A percentile compares a stretch with the other conserved stretches of the same genome.
phyloP scores from a whole-genome alignment of 495 filamentous ascomycete genomes.

The Talaromyces liani region DNA sequence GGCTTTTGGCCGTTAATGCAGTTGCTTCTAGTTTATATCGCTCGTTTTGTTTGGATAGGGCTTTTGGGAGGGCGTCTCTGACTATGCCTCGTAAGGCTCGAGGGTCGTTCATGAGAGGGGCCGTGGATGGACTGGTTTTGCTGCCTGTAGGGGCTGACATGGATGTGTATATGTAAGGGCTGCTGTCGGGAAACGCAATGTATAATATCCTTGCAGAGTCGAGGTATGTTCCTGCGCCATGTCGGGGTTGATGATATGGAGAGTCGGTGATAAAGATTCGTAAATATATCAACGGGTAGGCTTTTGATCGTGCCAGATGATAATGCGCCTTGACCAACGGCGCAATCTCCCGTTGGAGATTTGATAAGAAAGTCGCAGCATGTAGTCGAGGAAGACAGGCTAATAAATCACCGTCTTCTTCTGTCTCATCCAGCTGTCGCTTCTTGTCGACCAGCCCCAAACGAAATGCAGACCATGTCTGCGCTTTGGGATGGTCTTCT shows the following conservation, averaged over 20 bases:
- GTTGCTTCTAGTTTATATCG: constrained; percentile 61
- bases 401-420: constrained; percentile 28
- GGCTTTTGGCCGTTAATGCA: constrained; percentile 56
- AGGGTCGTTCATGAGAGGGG: constrained; percentile 37
- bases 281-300: constrained; percentile 59
- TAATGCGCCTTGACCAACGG: constrained; percentile 77
- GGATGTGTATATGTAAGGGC: constrained; percentile 68
- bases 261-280: constrained; percentile 69
- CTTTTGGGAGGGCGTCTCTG: constrained; percentile 68
- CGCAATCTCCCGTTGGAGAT: constrained; percentile 62
- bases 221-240: constrained; percentile 33
- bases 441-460: constrained; percentile 17
- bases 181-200: constrained; percentile 70
- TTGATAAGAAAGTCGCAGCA: constrained; percentile 62
- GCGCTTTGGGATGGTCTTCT: constrained; percentile 63
- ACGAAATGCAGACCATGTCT: constrained; percentile 69
- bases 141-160: constrained; percentile 33
- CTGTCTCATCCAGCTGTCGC: constrained; percentile 18
- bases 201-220: constrained; percentile 59
- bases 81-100: constrained; percentile 62
- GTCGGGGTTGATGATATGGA: constrained; percentile 53
- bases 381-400: constrained; percentile 63
- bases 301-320: constrained; percentile 56
- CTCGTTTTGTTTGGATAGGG: constrained; percentile 61
- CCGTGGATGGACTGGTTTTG: constrained; percentile 15